Conservation (phyloP, 2,329 filamentous ascomycete species). For the Eutypella sp. region DNA sequence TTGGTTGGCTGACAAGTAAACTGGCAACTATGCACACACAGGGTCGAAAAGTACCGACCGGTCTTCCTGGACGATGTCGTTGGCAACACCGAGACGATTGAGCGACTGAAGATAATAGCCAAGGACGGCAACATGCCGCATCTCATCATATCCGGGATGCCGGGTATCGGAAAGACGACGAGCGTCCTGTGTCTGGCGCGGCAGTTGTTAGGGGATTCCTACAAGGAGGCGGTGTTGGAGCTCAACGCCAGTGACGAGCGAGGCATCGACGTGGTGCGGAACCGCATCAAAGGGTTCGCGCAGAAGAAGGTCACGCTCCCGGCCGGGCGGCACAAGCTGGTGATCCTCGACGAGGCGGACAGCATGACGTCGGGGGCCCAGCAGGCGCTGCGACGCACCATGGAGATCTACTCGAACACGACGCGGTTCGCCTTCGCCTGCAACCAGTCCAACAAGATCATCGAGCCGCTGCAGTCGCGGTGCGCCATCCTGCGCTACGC, state of each 20-base stretch:
- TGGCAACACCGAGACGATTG: conserved; percentile 95
- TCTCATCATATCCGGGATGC: conserved; percentile 99
- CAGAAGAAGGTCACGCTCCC: conserved; percentile 98
- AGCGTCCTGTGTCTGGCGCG: conserved; percentile 89
- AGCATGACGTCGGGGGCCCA: conserved; percentile 97
- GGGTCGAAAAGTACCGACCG: conserved; percentile 98
- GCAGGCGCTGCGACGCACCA: conserved; percentile 88
- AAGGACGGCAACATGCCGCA: conserved; percentile 99
- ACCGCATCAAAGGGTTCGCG: conserved; percentile 96
- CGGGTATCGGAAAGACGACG: conserved; percentile 97
- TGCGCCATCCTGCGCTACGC: conserved; percentile 95
- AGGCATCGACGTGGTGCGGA: conserved; percentile 96
- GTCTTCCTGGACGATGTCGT: conserved; percentile 95
- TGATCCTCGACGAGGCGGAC: conserved; percentile 97
- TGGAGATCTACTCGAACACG: conserved; percentile 98
- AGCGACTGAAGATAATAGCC: conserved; percentile 95
- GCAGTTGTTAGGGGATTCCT: conserved; percentile 84
- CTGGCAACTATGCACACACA: conserved; percentile 34
- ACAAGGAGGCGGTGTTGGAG: conserved; percentile 96
- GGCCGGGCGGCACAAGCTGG: conserved; percentile 84
- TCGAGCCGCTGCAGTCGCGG: conserved; percentile 94
- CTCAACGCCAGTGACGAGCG: conserved; percentile 95
- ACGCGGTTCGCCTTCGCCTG: conserved; percentile 97
- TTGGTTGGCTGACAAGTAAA: background rate
- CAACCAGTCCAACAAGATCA: conserved; percentile 99